Evolutionary conservation across 2,329 filamentous ascomycete genomes (phyloP).

Genomic region (Phialophora chinensis): DNA sequence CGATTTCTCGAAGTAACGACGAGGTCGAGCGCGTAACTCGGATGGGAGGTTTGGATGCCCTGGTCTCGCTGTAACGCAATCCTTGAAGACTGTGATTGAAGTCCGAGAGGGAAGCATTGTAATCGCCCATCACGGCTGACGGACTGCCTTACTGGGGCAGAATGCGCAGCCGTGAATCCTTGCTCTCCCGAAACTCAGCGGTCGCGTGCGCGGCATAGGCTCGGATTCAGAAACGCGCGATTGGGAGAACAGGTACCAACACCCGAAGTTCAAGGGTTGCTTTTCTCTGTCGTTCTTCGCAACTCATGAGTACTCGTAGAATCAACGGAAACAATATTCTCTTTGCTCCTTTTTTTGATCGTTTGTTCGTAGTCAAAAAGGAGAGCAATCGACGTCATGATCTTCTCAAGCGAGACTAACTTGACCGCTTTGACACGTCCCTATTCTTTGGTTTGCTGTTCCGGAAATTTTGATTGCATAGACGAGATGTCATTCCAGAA

Average conservation of each 20-base stretch:
- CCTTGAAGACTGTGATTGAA: conserved; percentile 32
- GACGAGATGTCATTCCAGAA: not conserved
- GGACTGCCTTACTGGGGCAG: conserved; percentile 8
- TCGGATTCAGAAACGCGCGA: conserved; percentile 7
- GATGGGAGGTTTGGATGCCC: conserved; percentile 29
- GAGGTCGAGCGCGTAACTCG: conserved; percentile 26
- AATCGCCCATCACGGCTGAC: conserved; percentile 23
- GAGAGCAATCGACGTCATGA: conserved; percentile 33
- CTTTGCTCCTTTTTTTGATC: conserved; percentile 21
- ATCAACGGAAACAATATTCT: conserved; percentile 11
- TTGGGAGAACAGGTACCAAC: conserved; percentile 5
- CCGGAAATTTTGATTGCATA: conserved; percentile 19
- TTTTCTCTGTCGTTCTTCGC: not conserved
- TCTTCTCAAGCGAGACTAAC: conserved; percentile 32
- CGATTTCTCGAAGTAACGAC: conserved; percentile 26
- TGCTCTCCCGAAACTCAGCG: conserved; percentile 3
- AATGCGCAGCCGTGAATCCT: conserved; percentile 14
- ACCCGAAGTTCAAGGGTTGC: not conserved
- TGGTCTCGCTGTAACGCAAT: conserved; percentile 31
- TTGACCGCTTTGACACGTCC: conserved; percentile 20
- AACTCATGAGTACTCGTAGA: not conserved
- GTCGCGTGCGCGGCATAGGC: conserved; percentile 1
- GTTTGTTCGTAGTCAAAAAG: conserved; percentile 16
- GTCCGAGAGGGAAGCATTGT: conserved; percentile 24
- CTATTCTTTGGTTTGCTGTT: conserved; percentile 15